A percentile compares a stretch with the other conserved stretches of the same genome.
phyloP scores from a whole-genome alignment of 129 eudicot species.

The Scalesia atractyloides region DNA sequence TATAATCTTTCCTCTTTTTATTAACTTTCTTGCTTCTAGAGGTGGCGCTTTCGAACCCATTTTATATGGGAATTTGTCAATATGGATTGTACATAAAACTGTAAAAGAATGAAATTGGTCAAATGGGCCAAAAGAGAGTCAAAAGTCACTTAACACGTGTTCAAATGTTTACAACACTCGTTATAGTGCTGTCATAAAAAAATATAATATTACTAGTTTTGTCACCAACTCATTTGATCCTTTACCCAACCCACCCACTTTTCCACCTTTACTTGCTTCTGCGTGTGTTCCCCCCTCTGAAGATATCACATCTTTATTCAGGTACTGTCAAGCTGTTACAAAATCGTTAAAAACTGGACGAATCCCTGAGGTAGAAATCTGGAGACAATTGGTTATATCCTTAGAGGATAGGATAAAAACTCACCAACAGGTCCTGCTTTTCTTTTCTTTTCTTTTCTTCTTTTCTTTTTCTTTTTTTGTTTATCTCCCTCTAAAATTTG shows the following conservation, averaged over 20 bases:
- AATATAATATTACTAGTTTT: background rate
- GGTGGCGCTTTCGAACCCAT: conserved; percentile 1
- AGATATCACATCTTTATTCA: conserved; percentile 32
- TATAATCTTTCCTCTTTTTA: background rate
- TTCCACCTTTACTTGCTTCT: background rate
- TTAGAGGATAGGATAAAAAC: conserved; percentile 88
- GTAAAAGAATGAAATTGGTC: background rate
- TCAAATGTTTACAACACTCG: background rate
- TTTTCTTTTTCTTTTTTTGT: background rate
- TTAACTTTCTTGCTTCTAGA: conserved; percentile 1
- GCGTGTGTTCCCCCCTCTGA: background rate
- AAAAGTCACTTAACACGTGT: background rate
- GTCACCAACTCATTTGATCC: background rate
- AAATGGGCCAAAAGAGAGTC: background rate
- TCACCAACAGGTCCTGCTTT: conserved; percentile 75
- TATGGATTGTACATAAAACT: background rate
- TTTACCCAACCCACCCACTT: background rate
- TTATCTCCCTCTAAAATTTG: background rate
- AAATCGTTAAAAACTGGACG: conserved; percentile 88
- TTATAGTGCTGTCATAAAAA: background rate
- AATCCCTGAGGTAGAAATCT: conserved; percentile 67
- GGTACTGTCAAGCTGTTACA: conserved; percentile 83
- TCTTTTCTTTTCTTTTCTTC: background rate
- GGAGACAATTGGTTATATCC: conserved; percentile 68
- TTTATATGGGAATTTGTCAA: too few relatives aligned